These are phyloP conservation scores for Pulveroboletus sp. DNA, from an alignment of 768 basidiomycete genomes.

Conservation along the genomic window DNA sequence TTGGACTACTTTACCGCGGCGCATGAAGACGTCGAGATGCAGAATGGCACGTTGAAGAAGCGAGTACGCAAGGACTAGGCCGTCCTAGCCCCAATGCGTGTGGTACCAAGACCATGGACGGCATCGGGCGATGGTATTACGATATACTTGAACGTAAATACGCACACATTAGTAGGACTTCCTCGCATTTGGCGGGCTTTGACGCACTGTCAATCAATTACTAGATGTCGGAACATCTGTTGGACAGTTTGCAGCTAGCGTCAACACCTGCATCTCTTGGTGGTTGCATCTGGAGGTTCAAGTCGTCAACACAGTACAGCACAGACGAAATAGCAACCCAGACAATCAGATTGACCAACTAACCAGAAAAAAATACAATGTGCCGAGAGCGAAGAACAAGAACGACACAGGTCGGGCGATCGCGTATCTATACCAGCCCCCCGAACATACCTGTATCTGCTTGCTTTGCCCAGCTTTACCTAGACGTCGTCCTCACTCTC, in stretches of 20 bases:
- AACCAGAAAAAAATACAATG: not conserved
- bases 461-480: not conserved
- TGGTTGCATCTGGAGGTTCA: not conserved
- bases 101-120: not conserved
- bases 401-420: not conserved
- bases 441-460: not conserved
- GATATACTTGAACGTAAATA: not conserved
- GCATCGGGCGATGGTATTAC: not conserved
- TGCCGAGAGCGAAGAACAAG: not conserved
- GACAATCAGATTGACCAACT: not conserved
- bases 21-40: conserved; percentile 25
- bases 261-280: not conserved
- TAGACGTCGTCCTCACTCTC: not conserved
- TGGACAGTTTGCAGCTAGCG: too few relatives aligned
- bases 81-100: not conserved
- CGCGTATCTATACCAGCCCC: not conserved
- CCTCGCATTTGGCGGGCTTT: not conserved
- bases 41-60: conserved; percentile 49
- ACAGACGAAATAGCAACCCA: not conserved
- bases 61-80: conserved; percentile 49
- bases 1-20: conserved; percentile 63
- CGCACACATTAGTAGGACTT: not conserved
- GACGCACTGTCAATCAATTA: not conserved
- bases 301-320: not conserved
- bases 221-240: not conserved